Conservation (phyloP, 2,329 filamentous ascomycete genomes). For the Trichoderma endophyticum region DNA sequence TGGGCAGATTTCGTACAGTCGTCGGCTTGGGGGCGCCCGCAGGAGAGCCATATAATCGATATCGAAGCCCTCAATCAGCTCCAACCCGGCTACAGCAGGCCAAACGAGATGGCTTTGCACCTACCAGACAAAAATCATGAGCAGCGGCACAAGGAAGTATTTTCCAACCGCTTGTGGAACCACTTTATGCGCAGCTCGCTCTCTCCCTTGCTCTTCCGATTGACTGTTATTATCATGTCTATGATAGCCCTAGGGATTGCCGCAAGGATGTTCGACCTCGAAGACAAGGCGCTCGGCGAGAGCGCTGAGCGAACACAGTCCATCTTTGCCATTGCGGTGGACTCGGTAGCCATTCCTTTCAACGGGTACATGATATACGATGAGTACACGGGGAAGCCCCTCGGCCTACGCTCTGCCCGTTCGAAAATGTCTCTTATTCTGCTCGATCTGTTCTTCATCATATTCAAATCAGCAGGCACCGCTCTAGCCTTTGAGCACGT, state of each 20-base stretch:
- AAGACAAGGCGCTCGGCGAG: conserved; percentile 42
- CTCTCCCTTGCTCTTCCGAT: conserved; percentile 77
- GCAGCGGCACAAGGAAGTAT: conserved; percentile 30
- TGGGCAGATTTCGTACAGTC: conserved; percentile 56
- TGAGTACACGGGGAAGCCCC: conserved; percentile 90
- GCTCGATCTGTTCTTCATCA: conserved; percentile 92
- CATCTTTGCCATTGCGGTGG: conserved; percentile 84
- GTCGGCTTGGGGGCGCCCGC: conserved; percentile 49
- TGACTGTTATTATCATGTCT: conserved; percentile 80
- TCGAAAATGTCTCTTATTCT: conserved; percentile 88
- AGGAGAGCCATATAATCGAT: conserved; percentile 48
- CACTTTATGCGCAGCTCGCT: conserved; percentile 76
- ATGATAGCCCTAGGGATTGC: conserved; percentile 77
- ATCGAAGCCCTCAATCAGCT: conserved; percentile 44
- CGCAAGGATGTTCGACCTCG: conserved; percentile 65
- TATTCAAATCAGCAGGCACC: conserved; percentile 92
- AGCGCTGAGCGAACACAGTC: conserved; percentile 68
- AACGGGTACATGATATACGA: conserved; percentile 93
- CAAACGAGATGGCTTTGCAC: conserved; percentile 33
- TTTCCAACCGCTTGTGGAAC: conserved; percentile 60
- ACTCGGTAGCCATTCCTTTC: conserved; percentile 85
- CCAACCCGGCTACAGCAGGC: conserved; percentile 46
- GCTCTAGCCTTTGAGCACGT: conserved; percentile 85
- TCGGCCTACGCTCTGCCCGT: conserved; percentile 78
- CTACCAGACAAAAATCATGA: conserved; percentile 29